Evolutionary conservation across 345 rosid species (phyloP).

Genomic region (Pistacia atlantica): DNA sequence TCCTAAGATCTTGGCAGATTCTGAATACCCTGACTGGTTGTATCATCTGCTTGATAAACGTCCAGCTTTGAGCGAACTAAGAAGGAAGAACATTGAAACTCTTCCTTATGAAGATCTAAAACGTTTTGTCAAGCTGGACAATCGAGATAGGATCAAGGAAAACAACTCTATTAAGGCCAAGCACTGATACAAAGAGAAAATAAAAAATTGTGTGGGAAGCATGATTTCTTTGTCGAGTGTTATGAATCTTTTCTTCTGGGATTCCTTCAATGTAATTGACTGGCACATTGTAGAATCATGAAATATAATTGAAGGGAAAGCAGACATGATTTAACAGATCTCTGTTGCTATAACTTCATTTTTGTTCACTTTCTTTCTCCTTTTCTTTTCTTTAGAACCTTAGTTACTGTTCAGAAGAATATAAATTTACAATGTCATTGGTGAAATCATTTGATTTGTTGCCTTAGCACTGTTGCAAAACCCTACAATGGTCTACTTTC

Average conservation of each 20-base stretch:
- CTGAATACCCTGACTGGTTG: slow-evolving; percentile 85
- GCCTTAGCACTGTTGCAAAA: slow-evolving; percentile 4
- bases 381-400: slow-evolving; percentile 12
- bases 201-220: slow-evolving; percentile 16
- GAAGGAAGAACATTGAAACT: slow-evolving; percentile 60
- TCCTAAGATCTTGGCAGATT: slow-evolving; percentile 68
- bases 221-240: slow-evolving; percentile 23
- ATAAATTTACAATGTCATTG: background rate
- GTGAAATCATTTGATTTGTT: slow-evolving; percentile 14
- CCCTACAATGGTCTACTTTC: background rate
- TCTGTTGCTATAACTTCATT: background rate
- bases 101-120: slow-evolving; percentile 79
- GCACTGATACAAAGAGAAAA: slow-evolving; percentile 38
- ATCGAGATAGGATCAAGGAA: slow-evolving; percentile 78
- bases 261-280: slow-evolving; percentile 27
- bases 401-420: slow-evolving; percentile 10
- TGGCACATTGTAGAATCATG: slow-evolving; percentile 24
- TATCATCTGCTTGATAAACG: slow-evolving; percentile 80
- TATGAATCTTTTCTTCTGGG: slow-evolving; percentile 22
- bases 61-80: slow-evolving; percentile 77
- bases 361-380: background rate
- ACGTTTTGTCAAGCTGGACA: slow-evolving; percentile 87
- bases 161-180: slow-evolving; percentile 86
- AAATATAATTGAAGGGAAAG: slow-evolving; percentile 15
- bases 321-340: slow-evolving; percentile 14